phyloP scores from a whole-genome alignment of 2,329 filamentous ascomycete species.

The Aureobasidium lini region DNA sequence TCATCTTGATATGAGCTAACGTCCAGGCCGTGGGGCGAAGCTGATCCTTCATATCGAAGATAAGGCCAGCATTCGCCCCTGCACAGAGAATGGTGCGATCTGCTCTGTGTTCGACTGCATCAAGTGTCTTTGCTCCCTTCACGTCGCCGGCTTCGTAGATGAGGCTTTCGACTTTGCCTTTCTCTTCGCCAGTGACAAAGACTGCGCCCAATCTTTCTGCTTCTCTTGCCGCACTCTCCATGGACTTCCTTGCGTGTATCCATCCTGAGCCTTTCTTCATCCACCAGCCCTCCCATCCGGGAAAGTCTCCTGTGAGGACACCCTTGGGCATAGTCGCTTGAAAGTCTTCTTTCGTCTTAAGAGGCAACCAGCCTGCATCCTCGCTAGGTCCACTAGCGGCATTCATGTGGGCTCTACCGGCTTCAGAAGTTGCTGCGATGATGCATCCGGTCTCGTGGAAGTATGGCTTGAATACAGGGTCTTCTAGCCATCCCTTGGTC shows the following conservation, averaged over 20 bases:
- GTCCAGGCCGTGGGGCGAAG: conserved; percentile 49
- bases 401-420: conserved; percentile 19
- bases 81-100: conserved; percentile 42
- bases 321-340: conserved; percentile 46
- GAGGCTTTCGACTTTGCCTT: conserved; percentile 34
- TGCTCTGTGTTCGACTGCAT: conserved; percentile 36
- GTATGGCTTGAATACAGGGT: conserved; percentile 36
- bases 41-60: conserved; percentile 47
- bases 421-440: conserved; percentile 37
- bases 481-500: conserved; percentile 35
- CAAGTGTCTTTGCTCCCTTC: conserved; percentile 36
- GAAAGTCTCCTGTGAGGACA: conserved; percentile 43
- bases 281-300: conserved; percentile 45
- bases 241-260: conserved; percentile 47
- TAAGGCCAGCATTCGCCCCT: conserved; percentile 41
- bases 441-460: conserved; percentile 44
- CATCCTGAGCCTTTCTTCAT: conserved; percentile 43
- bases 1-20: conserved; percentile 45
- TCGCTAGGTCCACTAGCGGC: neutral
- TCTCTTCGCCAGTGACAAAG: conserved; percentile 36
- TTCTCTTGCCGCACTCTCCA: conserved; percentile 40
- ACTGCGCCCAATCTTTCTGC: conserved; percentile 39
- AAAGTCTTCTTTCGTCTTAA: conserved; percentile 42
- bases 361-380: conserved; percentile 17
- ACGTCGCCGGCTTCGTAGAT: conserved; percentile 31